Evolutionary conservation across 1,139 yeast genomes (phyloP), one percentile per base, ranked within the genome.

Genomic region (Diutina neorugosa): DNA sequence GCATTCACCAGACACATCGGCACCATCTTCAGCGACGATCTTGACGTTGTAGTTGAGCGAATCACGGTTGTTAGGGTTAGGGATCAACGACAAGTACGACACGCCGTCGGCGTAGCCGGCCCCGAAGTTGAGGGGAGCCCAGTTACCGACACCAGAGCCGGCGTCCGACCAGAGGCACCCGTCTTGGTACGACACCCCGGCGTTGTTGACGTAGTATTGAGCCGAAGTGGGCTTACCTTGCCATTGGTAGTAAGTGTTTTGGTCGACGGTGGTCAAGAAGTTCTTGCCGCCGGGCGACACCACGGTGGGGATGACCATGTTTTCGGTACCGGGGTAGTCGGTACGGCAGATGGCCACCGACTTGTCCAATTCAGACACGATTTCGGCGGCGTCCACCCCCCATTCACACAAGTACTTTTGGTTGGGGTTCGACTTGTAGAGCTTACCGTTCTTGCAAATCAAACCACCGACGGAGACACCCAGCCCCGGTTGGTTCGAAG

Each of bases 291-390:
- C 89, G 53, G 82, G 82, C 52, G 69, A 64, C 59, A 86, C 84
- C 64, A 78, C 77, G 56, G 91, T 83, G 69, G 94, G 93, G 58
- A 85, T 77, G 65, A 80, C 86, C 94, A 86, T 86, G 73, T 84
- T 85, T 74, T 86, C 94, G 56, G 93, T 81, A 74, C 93, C 93
- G 65, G 94, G 93, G 73, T 86, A 86, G 69, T 86, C 94, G 57
- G 94, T 86, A 80, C 91, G 82, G 71, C 94, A 86, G 60, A 86
- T 77, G 54, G 93, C 87, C 62, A 85, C 86, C 52, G 76, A 74
- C 58, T 81, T 64, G 58, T 65, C 65, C 58, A 85, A 65, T 61
- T 83, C 68, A 55, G 81, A 78, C 55, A 73, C 81, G 61, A 83
- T 87, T 57, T 68, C 64, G 56, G 90, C 89, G 55, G 79, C 65